These are phyloP conservation scores for Acacia acuminata DNA, from an alignment of 306 rosid species.

Conservation along the genomic window DNA sequence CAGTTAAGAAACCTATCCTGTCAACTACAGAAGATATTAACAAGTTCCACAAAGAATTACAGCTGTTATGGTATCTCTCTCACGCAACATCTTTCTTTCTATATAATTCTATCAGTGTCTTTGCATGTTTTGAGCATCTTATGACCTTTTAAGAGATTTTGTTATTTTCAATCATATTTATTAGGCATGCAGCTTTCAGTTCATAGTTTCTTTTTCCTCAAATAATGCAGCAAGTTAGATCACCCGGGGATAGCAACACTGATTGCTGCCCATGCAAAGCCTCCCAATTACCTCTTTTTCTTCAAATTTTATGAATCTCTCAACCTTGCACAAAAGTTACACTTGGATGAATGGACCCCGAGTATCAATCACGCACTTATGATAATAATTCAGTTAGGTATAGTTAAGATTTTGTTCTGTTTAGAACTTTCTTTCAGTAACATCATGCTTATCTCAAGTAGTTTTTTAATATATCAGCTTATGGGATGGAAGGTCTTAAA, in stretches of 20 bases:
- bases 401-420: constrained; percentile 16
- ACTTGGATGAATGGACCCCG: constrained; percentile 51
- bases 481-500: neutral
- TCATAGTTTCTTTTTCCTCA: neutral
- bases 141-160: constrained; percentile 11
- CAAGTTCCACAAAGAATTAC: constrained; percentile 81
- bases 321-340: constrained; percentile 76
- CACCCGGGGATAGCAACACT: constrained; percentile 72
- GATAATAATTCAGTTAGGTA: constrained; percentile 50
- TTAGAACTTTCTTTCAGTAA: constrained; percentile 27
- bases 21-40: constrained; percentile 79
- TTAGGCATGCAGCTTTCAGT: neutral
- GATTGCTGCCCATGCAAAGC: constrained; percentile 89
- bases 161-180: neutral
- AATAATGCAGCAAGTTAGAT: constrained; percentile 64
- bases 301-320: constrained; percentile 66
- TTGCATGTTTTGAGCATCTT: constrained; percentile 12
- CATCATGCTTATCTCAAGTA: neutral
- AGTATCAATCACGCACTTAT: constrained; percentile 32
- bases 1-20: constrained; percentile 83
- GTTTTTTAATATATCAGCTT: constrained; percentile 1
- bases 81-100: neutral
- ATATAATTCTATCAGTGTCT: neutral
- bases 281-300: constrained; percentile 89
- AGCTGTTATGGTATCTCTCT: constrained; percentile 64